These are phyloP conservation scores for Dendrocalamus latiflorus DNA, from an alignment of 202 grass and related monocot genomes.

Conservation along the genomic window DNA sequence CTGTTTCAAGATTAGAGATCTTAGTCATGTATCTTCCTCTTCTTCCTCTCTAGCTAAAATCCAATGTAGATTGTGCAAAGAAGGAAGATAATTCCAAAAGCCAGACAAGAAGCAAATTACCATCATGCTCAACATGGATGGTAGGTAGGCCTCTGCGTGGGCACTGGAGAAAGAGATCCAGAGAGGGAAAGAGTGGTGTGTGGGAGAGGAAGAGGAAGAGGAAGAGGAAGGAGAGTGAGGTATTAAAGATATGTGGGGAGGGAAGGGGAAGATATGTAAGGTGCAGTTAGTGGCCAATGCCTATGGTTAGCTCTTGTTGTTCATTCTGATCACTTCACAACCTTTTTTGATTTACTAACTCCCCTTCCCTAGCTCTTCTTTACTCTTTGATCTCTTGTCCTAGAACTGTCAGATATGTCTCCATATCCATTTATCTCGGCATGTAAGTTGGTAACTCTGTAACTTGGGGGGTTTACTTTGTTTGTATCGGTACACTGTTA, in stretches of 20 bases:
- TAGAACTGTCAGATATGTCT: too few species aligned
- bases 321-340: not conserved
- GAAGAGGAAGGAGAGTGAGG: not conserved
- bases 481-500: slow-evolving; percentile 13
- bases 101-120: slow-evolving; percentile 43
- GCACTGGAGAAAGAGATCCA: slow-evolving; percentile 42
- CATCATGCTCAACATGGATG: slow-evolving; percentile 57
- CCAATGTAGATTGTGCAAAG: slow-evolving; percentile 3
- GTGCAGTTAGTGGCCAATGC: slow-evolving; percentile 36
- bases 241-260: slow-evolving; percentile 33
- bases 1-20: slow-evolving; percentile 17
- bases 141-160: slow-evolving; percentile 21
- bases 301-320: slow-evolving; percentile 1
- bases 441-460: slow-evolving; percentile 4
- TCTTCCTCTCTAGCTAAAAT: slow-evolving; percentile 23
- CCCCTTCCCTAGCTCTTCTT: not conserved
- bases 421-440: slow-evolving; percentile 20
- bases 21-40: slow-evolving; percentile 18
- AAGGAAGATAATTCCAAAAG: slow-evolving; percentile 32
- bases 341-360: not conserved
- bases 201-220: slow-evolving; percentile 3
- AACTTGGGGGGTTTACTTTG: slow-evolving; percentile 14
- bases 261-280: slow-evolving; percentile 27
- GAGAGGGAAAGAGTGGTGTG: slow-evolving; percentile 41
- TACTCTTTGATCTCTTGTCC: slow-evolving; percentile 24